A percentile compares a stretch with the other conserved stretches of the same genome.
Conservation (phyloP, 345 rosid species). For the Pseudoturritis turrita region DNA sequence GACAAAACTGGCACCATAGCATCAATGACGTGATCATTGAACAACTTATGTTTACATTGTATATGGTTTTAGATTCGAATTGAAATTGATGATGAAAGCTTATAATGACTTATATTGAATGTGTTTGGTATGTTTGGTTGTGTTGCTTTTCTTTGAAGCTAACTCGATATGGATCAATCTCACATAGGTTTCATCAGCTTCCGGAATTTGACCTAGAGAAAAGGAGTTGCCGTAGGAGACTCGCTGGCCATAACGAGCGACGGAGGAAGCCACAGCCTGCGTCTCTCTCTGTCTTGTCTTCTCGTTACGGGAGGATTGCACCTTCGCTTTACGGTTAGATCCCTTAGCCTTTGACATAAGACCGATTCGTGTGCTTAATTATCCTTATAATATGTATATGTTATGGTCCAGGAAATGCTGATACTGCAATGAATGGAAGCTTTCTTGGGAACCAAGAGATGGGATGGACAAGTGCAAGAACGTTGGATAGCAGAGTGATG, state of each 20-base stretch:
- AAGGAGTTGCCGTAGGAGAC: conserved; percentile 90
- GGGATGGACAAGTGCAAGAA: conserved; percentile 43
- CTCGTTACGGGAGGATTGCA: conserved; percentile 52
- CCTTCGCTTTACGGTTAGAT: conserved; percentile 57
- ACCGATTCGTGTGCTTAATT: neutral
- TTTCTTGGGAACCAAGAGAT: conserved; percentile 24
- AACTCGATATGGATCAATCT: neutral
- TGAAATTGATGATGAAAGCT: neutral
- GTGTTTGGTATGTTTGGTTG: neutral
- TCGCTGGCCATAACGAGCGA: conserved; percentile 95
- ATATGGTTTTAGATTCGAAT: conserved; percentile 2
- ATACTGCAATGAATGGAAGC: conserved; percentile 22
- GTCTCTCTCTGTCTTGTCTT: conserved; percentile 39
- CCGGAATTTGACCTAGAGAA: conserved; percentile 93
- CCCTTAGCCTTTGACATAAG: neutral
- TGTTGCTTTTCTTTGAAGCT: conserved; percentile 25
- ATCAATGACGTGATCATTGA: conserved; percentile 16
- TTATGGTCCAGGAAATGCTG: conserved; percentile 16
- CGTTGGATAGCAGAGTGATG: conserved; percentile 47
- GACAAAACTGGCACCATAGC: conserved; percentile 19
- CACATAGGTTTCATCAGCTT: conserved; percentile 82
- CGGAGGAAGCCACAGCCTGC: conserved; percentile 87
- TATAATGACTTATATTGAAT: conserved; percentile 3
- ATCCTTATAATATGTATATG: neutral
- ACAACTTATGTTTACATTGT: neutral